Evolutionary conservation across 805 yeast genomes (phyloP).

Genomic region (Henningerozyma blattae): DNA sequence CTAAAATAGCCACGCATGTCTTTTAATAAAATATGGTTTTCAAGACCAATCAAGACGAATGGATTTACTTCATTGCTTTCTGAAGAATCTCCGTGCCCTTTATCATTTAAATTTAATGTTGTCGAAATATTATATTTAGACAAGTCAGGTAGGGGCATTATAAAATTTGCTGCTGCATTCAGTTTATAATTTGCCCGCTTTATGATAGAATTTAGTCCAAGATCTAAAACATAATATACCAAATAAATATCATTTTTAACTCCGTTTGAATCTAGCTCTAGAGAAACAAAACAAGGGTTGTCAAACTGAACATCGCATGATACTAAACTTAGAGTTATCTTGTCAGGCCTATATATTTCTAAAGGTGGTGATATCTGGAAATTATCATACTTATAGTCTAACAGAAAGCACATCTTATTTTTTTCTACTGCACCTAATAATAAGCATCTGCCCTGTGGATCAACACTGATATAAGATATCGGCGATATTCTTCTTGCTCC

Average conservation of each 20-base stretch:
- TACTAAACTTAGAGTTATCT: slow-evolving; percentile 39
- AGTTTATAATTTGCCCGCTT: slow-evolving; percentile 32
- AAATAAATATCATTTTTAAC: slow-evolving; percentile 29
- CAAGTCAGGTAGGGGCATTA: slow-evolving; percentile 54
- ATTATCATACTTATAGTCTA: slow-evolving; percentile 38
- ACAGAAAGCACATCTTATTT: slow-evolving; percentile 56
- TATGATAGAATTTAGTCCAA: slow-evolving; percentile 71
- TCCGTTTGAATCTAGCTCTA: slow-evolving; percentile 47
- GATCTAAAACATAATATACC: slow-evolving; percentile 69
- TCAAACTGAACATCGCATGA: slow-evolving; percentile 69
- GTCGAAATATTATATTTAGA: slow-evolving; percentile 13
- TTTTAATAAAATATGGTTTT: slow-evolving; percentile 40
- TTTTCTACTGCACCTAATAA: slow-evolving; percentile 64
- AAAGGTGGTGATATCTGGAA: slow-evolving; percentile 59
- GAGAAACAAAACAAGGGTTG: slow-evolving; percentile 73
- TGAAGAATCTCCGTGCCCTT: slow-evolving; percentile 23
- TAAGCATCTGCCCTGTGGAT: slow-evolving; percentile 59
- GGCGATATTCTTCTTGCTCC: slow-evolving; percentile 70
- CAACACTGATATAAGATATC: slow-evolving; percentile 58
- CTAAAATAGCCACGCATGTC: slow-evolving; percentile 27
- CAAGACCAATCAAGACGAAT: slow-evolving; percentile 42
- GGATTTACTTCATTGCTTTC: slow-evolving; percentile 47
- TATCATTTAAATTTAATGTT: background rate
- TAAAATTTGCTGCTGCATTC: slow-evolving; percentile 30
- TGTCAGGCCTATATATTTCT: slow-evolving; percentile 43